Evolutionary conservation across 2,329 filamentous ascomycete genomes (phyloP).

Genomic region (Fusarium incarnatum): DNA sequence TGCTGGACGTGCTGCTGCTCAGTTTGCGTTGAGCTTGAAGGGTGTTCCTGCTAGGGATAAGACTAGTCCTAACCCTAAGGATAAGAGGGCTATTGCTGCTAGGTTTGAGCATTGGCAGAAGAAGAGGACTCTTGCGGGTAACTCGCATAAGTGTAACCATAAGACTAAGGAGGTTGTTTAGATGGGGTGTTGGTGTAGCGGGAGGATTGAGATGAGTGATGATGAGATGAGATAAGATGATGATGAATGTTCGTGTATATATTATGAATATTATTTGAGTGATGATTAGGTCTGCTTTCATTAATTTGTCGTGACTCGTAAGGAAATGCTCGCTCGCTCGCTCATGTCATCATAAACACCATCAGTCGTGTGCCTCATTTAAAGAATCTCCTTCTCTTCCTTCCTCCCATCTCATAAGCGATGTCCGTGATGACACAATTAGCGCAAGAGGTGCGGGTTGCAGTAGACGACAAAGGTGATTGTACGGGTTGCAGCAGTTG

Average conservation of each 20-base stretch:
- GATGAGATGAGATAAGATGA: conserved; percentile 12
- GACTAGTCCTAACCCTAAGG: conserved; percentile 46
- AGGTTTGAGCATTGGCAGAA: conserved; percentile 45
- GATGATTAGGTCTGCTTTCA: not conserved
- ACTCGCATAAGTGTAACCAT: conserved; percentile 47
- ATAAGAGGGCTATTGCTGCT: conserved; percentile 42
- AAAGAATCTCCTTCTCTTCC: not conserved
- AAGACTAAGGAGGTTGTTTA: conserved; percentile 43
- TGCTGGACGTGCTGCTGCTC: conserved; percentile 64
- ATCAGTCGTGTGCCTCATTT: not conserved
- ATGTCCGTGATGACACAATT: too few species aligned
- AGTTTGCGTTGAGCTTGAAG: conserved; percentile 53
- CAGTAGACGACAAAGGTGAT: too few species aligned
- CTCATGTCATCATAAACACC: not conserved
- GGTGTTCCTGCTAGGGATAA: conserved; percentile 51
- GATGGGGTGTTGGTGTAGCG: not conserved
- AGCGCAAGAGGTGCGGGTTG: too few species aligned
- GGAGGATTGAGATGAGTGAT: not conserved
- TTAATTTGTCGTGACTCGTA: conserved; percentile 4
- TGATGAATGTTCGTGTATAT: conserved; percentile 13
- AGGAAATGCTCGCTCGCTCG: conserved; percentile 12
- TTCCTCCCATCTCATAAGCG: not conserved
- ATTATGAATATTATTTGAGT: not conserved
- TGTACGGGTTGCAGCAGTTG: too few species aligned
- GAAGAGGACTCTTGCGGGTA: conserved; percentile 43